Evolutionary conservation across 1,284 basidiomycete species (phyloP).

Genomic region (Fistulina hepatica): DNA sequence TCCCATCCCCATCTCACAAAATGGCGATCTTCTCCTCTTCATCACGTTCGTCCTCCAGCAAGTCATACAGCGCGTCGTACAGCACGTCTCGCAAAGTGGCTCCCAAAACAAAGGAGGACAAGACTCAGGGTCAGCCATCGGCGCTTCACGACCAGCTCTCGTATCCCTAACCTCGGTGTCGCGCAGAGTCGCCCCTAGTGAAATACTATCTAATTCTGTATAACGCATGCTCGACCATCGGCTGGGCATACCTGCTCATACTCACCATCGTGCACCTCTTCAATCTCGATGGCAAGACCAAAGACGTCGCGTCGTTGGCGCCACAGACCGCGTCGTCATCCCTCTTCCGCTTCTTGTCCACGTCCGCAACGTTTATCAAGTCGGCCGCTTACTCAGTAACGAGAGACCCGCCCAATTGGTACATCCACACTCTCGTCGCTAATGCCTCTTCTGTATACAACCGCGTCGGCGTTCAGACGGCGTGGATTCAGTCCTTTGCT

Average conservation of each 20-base stretch:
- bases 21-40: too few species aligned
- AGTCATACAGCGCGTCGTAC: too few species aligned
- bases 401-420: slow-evolving; percentile 18
- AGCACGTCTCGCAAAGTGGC: too few species aligned
- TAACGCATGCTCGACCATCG: slow-evolving; percentile 63
- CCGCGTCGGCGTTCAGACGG: slow-evolving; percentile 52
- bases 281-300: slow-evolving; percentile 26
- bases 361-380: slow-evolving; percentile 20
- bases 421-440: slow-evolving; percentile 29
- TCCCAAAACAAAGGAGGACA: too few species aligned
- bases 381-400: slow-evolving; percentile 19
- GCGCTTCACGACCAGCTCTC: too few species aligned
- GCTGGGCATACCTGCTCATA: slow-evolving; percentile 66
- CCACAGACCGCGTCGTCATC: slow-evolving; percentile 17
- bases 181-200: too few species aligned
- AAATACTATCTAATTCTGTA: slow-evolving; percentile 68
- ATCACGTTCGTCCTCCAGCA: too few species aligned
- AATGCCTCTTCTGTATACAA: slow-evolving; percentile 41
- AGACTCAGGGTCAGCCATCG: too few species aligned
- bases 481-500: slow-evolving; percentile 75
- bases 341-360: slow-evolving; percentile 24
- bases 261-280: slow-evolving; percentile 38
- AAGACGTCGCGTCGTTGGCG: not conserved
- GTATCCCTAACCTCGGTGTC: too few species aligned
- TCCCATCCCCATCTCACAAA: too few species aligned